Evolutionary conservation across 2,329 filamentous ascomycete species (phyloP).

Genomic region (Podosphaera aphanis): DNA sequence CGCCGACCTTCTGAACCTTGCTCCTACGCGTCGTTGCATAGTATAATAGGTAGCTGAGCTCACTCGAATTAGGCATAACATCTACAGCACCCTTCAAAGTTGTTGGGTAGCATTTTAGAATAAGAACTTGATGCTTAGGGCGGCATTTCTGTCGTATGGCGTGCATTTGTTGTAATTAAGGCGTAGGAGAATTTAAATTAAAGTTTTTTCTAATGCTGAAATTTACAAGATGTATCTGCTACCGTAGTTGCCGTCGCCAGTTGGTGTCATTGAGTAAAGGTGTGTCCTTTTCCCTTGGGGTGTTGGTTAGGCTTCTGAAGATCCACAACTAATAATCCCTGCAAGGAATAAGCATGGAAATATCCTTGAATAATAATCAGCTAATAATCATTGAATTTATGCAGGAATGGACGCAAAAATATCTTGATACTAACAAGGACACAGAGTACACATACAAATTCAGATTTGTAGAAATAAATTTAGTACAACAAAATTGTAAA

Average conservation of each 20-base stretch:
- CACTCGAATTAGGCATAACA: conserved; percentile 86
- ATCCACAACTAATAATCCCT: background rate
- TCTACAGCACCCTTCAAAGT: conserved; percentile 79
- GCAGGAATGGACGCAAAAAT: too few species aligned
- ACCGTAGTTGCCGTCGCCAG: background rate
- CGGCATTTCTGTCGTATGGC: conserved; percentile 46
- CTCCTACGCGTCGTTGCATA: conserved; percentile 84
- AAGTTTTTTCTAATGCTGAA: background rate
- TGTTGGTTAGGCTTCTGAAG: background rate
- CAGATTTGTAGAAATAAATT: too few species aligned
- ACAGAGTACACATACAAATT: too few species aligned
- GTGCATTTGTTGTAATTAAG: conserved; percentile 25
- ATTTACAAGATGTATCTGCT: background rate
- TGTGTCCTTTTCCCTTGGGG: background rate
- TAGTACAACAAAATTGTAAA: too few species aligned
- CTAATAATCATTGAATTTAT: background rate
- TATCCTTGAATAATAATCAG: background rate
- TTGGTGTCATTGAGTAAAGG: background rate
- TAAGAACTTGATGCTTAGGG: conserved; percentile 88
- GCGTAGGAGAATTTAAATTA: background rate
- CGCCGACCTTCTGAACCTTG: conserved; percentile 89
- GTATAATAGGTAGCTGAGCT: conserved; percentile 90
- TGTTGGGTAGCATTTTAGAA: conserved; percentile 88
- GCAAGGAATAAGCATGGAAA: background rate
- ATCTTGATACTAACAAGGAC: too few species aligned